A percentile compares a stretch with the other conserved stretches of the same genome.
phyloP scores from a whole-genome alignment of 192 early-diverging fungal species.

The Coemansia sp. region DNA sequence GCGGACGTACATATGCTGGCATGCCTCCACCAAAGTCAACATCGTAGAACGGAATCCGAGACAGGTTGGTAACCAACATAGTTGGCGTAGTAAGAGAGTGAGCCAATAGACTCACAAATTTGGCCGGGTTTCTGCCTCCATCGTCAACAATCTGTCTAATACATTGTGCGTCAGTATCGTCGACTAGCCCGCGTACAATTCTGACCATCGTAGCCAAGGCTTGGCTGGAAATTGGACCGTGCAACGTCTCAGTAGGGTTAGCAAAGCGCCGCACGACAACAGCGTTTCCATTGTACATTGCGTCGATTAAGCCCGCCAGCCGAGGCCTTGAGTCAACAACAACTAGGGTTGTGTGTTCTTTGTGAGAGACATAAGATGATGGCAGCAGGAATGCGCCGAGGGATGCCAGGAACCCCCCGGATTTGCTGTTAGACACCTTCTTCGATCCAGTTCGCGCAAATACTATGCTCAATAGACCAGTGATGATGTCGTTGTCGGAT shows the following conservation, averaged over 20 bases:
- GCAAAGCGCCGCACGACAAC: neutral
- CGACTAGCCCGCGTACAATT: neutral
- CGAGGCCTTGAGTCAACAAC: neutral
- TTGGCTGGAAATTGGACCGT: neutral
- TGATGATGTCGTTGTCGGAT: neutral
- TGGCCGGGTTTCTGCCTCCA: neutral
- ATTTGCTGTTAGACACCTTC: no score
- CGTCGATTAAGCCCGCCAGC: neutral
- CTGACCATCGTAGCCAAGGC: neutral
- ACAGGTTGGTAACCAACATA: conserved; percentile 12
- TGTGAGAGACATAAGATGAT: no score
- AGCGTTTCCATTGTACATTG: neutral
- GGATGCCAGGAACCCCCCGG: no score
- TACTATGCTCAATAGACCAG: neutral
- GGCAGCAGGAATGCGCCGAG: no score
- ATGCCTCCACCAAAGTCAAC: conserved; percentile 23
- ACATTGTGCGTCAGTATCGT: neutral
- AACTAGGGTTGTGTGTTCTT: no score
- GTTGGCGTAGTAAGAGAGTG: neutral
- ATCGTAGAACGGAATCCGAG: conserved; percentile 11
- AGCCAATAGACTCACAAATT: conserved; percentile 3
- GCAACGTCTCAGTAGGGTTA: neutral
- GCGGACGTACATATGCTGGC: conserved; percentile 12
- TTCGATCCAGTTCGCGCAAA: no score
- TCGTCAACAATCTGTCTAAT: conserved; percentile 1